A percentile compares a stretch with the other conserved stretches of the same genome.
phyloP scores from a whole-genome alignment of 306 rosid genomes.

The Dalbergia cultrata region DNA sequence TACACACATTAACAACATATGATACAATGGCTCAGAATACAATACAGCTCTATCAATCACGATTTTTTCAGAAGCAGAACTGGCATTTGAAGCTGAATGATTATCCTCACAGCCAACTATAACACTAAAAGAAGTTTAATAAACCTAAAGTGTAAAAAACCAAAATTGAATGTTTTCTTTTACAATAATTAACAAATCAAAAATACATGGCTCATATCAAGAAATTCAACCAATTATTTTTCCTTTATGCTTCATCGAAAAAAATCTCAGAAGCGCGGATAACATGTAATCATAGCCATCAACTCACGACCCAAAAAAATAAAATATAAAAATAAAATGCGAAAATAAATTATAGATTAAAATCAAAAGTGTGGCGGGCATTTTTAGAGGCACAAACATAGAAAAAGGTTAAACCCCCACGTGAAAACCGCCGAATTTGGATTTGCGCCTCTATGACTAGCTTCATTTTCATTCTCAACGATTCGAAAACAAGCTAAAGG shows the following conservation, averaged over 20 bases:
- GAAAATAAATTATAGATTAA: not conserved
- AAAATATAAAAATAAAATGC: not conserved
- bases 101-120: conserved; percentile 66
- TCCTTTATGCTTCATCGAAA: conserved; percentile 65
- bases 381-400: conserved; percentile 86
- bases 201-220: conserved; percentile 74
- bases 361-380: conserved; percentile 50
- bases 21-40: conserved; percentile 63
- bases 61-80: conserved; percentile 93
- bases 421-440: conserved; percentile 65
- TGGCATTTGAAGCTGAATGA: conserved; percentile 86
- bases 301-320: not conserved
- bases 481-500: conserved; percentile 81
- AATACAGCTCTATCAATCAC: conserved; percentile 89
- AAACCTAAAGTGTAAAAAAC: not conserved
- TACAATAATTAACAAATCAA: not conserved
- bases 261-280: conserved; percentile 78
- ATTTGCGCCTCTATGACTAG: conserved; percentile 80
- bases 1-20: not conserved
- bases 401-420: conserved; percentile 70
- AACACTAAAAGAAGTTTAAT: not conserved
- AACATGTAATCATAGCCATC: conserved; percentile 61
- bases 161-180: too few species aligned
- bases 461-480: conserved; percentile 50
- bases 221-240: conserved; percentile 77